Conservation (phyloP, 2,329 filamentous ascomycete genomes). For the Elsinoe fawcettii region DNA sequence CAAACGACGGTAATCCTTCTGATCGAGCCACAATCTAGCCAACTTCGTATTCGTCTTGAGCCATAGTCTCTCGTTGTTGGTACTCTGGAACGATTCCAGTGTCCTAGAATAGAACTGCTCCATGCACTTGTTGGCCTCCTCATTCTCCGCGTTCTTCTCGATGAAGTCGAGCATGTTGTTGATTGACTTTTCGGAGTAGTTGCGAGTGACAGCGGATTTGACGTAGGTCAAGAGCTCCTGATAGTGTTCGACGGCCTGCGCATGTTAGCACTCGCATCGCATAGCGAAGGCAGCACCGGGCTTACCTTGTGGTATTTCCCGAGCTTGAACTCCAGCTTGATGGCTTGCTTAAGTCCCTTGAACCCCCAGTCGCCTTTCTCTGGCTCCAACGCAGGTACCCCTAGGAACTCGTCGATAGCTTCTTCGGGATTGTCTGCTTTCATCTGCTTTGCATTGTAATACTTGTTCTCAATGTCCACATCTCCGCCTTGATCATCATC, state of each 20-base stretch:
- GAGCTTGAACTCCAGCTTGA: conserved; percentile 94
- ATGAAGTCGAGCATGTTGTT: conserved; percentile 99
- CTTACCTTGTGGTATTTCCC: conserved; percentile 72
- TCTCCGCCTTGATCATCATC: conserved; percentile 82
- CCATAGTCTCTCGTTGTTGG: conserved; percentile 95
- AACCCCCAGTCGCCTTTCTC: conserved; percentile 99
- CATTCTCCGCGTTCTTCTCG: conserved; percentile 73
- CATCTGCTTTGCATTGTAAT: conserved; percentile 98
- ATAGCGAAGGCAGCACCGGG: not conserved
- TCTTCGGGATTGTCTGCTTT: conserved; percentile 80
- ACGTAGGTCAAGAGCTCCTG: conserved; percentile 93
- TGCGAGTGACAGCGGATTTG: conserved; percentile 90
- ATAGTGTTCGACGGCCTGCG: conserved; percentile 82
- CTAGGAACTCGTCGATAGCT: conserved; percentile 87
- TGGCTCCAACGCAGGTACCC: conserved; percentile 70
- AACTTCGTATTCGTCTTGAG: conserved; percentile 98
- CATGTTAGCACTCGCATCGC: conserved; percentile 21
- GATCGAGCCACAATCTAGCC: conserved; percentile 80
- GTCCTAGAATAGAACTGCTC: conserved; percentile 93
- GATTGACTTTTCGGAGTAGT: conserved; percentile 98
- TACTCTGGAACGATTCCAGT: conserved; percentile 88
- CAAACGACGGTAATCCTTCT: conserved; percentile 76
- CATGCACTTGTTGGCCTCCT: conserved; percentile 70
- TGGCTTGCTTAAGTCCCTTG: conserved; percentile 95
- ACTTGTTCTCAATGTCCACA: conserved; percentile 97